phyloP scores from a whole-genome alignment of 2,329 filamentous ascomycete species.

The Capronia americana region DNA sequence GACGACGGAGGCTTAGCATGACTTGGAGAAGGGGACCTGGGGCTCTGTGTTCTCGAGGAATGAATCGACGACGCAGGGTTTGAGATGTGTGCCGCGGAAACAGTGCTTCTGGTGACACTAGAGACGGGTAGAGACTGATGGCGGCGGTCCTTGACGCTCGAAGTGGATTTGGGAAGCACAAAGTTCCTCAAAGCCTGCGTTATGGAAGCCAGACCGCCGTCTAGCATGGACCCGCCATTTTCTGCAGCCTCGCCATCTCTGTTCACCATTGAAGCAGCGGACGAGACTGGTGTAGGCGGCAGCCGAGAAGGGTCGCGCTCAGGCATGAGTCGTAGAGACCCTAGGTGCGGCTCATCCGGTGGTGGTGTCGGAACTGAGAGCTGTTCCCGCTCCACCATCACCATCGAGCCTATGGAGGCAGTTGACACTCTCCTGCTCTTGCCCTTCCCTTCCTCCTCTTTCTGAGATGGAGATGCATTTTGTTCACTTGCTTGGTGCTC shows the following conservation, averaged over 20 bases:
- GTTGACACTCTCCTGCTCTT: slow-evolving; percentile 41
- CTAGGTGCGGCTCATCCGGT: slow-evolving; percentile 39
- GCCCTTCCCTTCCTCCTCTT: slow-evolving; percentile 30
- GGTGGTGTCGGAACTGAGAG: slow-evolving; percentile 42
- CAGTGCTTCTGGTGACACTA: slow-evolving; percentile 67
- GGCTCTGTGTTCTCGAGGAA: slow-evolving; percentile 55
- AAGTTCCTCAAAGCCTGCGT: slow-evolving; percentile 54
- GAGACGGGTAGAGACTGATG: slow-evolving; percentile 64
- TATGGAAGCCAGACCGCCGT: slow-evolving; percentile 50
- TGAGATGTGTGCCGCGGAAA: slow-evolving; percentile 72
- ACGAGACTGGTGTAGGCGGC: slow-evolving; percentile 54
- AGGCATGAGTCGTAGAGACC: slow-evolving; percentile 40
- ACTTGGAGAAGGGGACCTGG: slow-evolving; percentile 58
- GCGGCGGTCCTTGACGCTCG: slow-evolving; percentile 49
- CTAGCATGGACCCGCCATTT: slow-evolving; percentile 47
- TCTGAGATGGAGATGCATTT: slow-evolving; percentile 22
- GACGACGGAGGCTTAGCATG: slow-evolving; percentile 51
- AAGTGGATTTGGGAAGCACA: slow-evolving; percentile 47
- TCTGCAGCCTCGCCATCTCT: slow-evolving; percentile 52
- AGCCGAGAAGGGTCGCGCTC: slow-evolving; percentile 46
- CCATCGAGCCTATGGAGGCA: slow-evolving; percentile 50
- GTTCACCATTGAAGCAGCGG: slow-evolving; percentile 52
- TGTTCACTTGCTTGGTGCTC: slow-evolving; percentile 33
- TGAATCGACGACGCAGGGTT: slow-evolving; percentile 66
- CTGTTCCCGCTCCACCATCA: slow-evolving; percentile 51